These are phyloP conservation scores for Perkinsus olseni DNA, from an alignment of 169 alveolate genomes.

Conservation along the genomic window DNA sequence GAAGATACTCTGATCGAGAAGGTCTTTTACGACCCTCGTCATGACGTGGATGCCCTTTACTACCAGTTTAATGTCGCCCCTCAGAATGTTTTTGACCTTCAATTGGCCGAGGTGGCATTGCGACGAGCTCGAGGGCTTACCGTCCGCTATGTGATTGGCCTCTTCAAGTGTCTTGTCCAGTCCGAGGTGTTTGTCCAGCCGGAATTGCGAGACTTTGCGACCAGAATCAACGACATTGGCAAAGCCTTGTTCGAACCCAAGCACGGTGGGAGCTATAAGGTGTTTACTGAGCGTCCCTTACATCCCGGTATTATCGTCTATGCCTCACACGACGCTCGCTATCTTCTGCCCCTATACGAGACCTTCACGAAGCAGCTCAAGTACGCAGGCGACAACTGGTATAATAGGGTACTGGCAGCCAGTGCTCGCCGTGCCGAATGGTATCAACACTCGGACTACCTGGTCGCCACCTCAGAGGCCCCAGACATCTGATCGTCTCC, in stretches of 20 bases:
- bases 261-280: slow-evolving; percentile 8
- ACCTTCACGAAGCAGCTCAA: neutral
- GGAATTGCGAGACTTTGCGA: neutral
- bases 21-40: neutral
- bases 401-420: neutral
- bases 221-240: neutral
- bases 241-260: slow-evolving; percentile 1
- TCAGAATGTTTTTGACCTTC: slow-evolving; percentile 4
- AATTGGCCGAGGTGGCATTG: slow-evolving; percentile 6
- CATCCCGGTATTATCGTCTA: neutral
- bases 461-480: neutral
- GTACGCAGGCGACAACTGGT: neutral
- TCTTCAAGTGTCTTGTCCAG: neutral
- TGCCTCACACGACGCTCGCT: slow-evolving; percentile 6
- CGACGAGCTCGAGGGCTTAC: slow-evolving; percentile 6
- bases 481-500: neutral
- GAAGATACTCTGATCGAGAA: neutral
- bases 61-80: slow-evolving; percentile 2
- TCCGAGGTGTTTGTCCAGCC: neutral
- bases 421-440: neutral
- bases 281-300: slow-evolving; percentile 2
- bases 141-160: slow-evolving; percentile 1
- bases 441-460: neutral
- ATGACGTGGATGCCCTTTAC: slow-evolving; percentile 4
- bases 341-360: neutral